Evolutionary conservation across 371 early-diverging fungal species (phyloP), one percentile per base, ranked within the genome.

Genomic region (Mortierella sp.): DNA sequence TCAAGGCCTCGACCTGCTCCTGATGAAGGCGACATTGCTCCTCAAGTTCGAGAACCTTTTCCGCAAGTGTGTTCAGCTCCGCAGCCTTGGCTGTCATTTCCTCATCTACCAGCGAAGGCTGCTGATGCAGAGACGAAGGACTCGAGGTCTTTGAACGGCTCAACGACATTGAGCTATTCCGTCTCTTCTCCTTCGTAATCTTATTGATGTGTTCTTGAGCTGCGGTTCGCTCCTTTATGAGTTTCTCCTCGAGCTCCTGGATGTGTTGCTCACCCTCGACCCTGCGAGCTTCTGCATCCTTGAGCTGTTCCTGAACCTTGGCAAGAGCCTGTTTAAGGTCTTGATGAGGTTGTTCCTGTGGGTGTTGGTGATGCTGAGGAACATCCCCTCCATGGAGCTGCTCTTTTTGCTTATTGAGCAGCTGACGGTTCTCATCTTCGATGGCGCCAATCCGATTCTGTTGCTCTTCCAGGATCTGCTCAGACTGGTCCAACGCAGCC

Each of bases 401-500:
- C 27, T 56, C 39, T 15, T 23, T 30, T 19, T 61, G 61, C 28
- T 56, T 43, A 12, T 65, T 60, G 14, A 50, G 17, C 14, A 70
- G 28, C 3, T 24, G 12, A 46, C 47, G 21, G 31, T 65, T 64
- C 30, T 78, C 78, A 11, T 62, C 61, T 26, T 73, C 60, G 31
- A 72, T 50, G 0, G 34, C 37, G 17, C 59, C 64, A 19, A 73
- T 43, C 4, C 51, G 34, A 21, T 63, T 79, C 26, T 84, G 82
- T 39, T 86, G 87, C 55, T 86, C 86, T 39, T 86, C 81, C 47
- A 83, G 67, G 0, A 80, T 81, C 42, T 75, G 78, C 41, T 84
- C 82, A 0, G 87, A 82, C 51, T 85, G 86, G 49, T 79, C 81
- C 21, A 85, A 46, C 1, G 85, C 87, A 19, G 87, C 87, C 31